Base-by-base conservation (phyloP, 768 basidiomycete species). In the Sistotremastrum niveocremeum region DNA sequence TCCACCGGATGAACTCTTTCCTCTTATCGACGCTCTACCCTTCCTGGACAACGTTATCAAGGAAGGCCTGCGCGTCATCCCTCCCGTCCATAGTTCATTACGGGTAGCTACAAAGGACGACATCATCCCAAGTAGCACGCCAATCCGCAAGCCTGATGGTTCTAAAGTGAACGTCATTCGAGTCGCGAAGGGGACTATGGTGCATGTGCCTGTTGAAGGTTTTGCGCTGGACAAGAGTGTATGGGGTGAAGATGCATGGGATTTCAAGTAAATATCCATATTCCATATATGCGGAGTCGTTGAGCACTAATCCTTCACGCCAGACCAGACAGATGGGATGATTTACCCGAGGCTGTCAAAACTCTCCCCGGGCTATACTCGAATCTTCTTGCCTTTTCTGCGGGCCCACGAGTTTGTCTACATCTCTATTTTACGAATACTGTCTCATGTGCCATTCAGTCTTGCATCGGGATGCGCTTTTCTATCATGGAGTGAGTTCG, bases 221-320 rank as follows among this genome's bases (percentile, higher is more conserved):
- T 77, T 88, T 64, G 87, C 86, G 57, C 62, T 86, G 30, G 83
- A 87, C 57, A 79, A 77, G 46, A 72, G 62, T 11, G 69, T 88
- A 30, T 90, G 87, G 84, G 88, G 88, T 4, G 66, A 74, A 29
- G 77, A 84, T 56, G 84, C 81, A 33, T 86, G 83, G 84, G 70
- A 76, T 30, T 91, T 88, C 60, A 71, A 77, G 87, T 88, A 57
- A 52, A 77, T 59, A 34, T 12, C 6, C 12, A 37, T 41, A 53
- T 32, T 9, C 12, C 6, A 6, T 7, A 12, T 30, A 5, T 36
- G 11, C 5, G 44, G 11, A 44, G 39, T 7, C 7, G 3, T 9
- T 37, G 37, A 32, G 3, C 37, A 12, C 46, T 39, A 34, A 7
- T 33, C 29, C 33, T 34, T 20, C 37, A 46, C 37, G 32, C 49